Evolutionary conservation across 495 filamentous ascomycete genomes (phyloP).

Genomic region (Trypethelium eluteriae): DNA sequence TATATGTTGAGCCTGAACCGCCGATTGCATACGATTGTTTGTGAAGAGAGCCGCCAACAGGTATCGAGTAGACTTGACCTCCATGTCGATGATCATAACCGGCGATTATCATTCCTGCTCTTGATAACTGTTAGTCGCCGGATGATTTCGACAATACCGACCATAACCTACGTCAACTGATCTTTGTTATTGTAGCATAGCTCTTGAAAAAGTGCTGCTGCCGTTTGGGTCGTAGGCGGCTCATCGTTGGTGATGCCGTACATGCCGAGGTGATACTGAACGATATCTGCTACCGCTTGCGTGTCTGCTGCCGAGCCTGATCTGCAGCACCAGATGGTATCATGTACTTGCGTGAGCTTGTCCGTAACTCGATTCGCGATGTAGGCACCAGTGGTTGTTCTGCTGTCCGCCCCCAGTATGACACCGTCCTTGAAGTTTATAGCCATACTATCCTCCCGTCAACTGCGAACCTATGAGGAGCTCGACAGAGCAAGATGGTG

Average conservation of each 20-base stretch:
- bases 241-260: conserved; percentile 82
- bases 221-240: conserved; percentile 85
- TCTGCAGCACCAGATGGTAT: conserved; percentile 98
- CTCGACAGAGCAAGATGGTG: too few species aligned
- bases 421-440: conserved; percentile 98
- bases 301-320: conserved; percentile 97
- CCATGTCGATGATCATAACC: conserved; percentile 90
- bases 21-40: conserved; percentile 95
- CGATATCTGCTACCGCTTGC: conserved; percentile 95
- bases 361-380: conserved; percentile 99
- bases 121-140: conserved; percentile 32
- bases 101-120: conserved; percentile 94
- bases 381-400: conserved; percentile 97
- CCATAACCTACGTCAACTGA: conserved; percentile 56
- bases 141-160: background rate
- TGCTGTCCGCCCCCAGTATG: conserved; percentile 91
- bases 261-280: conserved; percentile 89
- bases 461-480: conserved; percentile 19
- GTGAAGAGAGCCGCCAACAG: conserved; percentile 91
- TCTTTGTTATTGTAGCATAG: conserved; percentile 98
- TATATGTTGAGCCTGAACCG: conserved; percentile 95
- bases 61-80: conserved; percentile 94
- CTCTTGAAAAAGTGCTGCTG: conserved; percentile 92
- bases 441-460: conserved; percentile 55
- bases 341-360: conserved; percentile 96